A percentile compares a stretch with the other conserved stretches of the same genome.
Conservation (phyloP, 805 yeast species). For the Vanderwaltozyma yarrowii region DNA sequence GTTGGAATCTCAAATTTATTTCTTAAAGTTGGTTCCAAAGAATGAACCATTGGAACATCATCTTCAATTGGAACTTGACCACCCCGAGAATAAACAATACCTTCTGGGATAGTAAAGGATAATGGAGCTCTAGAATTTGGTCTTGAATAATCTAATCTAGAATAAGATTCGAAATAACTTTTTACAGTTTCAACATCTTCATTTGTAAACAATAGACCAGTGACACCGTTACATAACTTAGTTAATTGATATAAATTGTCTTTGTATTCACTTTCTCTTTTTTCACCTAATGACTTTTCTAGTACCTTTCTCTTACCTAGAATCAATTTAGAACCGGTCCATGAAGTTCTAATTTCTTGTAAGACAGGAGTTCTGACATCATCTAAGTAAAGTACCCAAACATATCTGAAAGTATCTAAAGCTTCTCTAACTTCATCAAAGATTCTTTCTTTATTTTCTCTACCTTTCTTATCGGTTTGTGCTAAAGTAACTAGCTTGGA, state of each 20-base stretch:
- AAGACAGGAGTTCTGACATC: constrained; percentile 94
- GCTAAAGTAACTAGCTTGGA: constrained; percentile 92
- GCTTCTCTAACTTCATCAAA: constrained; percentile 83
- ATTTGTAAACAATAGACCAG: constrained; percentile 83
- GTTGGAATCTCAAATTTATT: constrained; percentile 87
- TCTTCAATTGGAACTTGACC: constrained; percentile 86
- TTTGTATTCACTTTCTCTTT: constrained; percentile 81
- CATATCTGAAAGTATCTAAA: constrained; percentile 65
- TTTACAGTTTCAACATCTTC: constrained; percentile 83
- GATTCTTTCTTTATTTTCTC: constrained; percentile 81
- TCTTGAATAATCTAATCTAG: constrained; percentile 76
- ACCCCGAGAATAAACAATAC: constrained; percentile 88
- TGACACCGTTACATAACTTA: constrained; percentile 58
- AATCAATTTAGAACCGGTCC: constrained; percentile 83
- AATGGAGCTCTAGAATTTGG: constrained; percentile 81
- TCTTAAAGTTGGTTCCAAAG: constrained; percentile 88
- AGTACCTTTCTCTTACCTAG: too few species aligned
- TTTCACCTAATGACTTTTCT: constrained; percentile 81
- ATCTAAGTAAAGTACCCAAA: constrained; percentile 78
- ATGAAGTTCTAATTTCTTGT: constrained; percentile 84
- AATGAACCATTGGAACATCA: constrained; percentile 94
- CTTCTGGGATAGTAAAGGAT: constrained; percentile 78
- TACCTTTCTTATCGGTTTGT: constrained; percentile 92
- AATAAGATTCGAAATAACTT: constrained; percentile 73
- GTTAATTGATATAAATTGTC: constrained; percentile 69